Base-by-base conservation (phyloP, 495 filamentous ascomycete genomes). In the Aspergillus indologenus region DNA sequence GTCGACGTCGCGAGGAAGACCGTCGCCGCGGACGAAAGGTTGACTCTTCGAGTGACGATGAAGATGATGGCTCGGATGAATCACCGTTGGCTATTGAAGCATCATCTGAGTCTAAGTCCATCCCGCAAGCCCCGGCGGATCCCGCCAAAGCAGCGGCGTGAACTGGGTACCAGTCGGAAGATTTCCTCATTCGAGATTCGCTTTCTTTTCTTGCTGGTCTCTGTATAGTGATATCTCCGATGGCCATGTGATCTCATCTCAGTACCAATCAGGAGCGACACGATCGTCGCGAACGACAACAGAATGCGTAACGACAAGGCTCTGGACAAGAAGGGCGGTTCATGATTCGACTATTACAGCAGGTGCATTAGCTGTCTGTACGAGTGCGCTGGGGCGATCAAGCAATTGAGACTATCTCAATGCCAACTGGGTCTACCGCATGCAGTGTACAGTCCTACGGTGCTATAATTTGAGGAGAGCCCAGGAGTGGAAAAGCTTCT, bases 41-140 rank as follows among this genome's bases (percentile, higher is more conserved):
- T 6, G 72, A 69, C 11, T 71, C 71, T 7, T 79, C 76, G 5
- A 77, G 71, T 54, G 75, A 75, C n/a, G 72, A 75, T 18, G 73
- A 77, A 34, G 65, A 67, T 3, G 69, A 71, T n/a, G 70, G 34
- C 6, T 40, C 34, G 34, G 34, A 73, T 34, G 63, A 64, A 22
- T 49, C 54, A 7, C 70, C 61, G 14, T 51, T 67, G 26, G 67
- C 68, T 17, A 70, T 73, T 29, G 76, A 79, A 58, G 68, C 66
- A 11, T 63, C 74, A 21, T 53, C 63, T n/a, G 65, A 61, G 22
- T 15, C 65, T 31, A 57, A 60, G 22, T 29, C 57, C 21, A 6
- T 21, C 23, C 53, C 54, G 15, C 60, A 53, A 34, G 47, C 22
- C 15, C 54, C 58, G 7, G 18, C 14, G 15, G 48, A 51, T 17